These are phyloP conservation scores for Solanum dulcamara DNA, from an alignment of 257 asterid genomes.

Conservation along the genomic window DNA sequence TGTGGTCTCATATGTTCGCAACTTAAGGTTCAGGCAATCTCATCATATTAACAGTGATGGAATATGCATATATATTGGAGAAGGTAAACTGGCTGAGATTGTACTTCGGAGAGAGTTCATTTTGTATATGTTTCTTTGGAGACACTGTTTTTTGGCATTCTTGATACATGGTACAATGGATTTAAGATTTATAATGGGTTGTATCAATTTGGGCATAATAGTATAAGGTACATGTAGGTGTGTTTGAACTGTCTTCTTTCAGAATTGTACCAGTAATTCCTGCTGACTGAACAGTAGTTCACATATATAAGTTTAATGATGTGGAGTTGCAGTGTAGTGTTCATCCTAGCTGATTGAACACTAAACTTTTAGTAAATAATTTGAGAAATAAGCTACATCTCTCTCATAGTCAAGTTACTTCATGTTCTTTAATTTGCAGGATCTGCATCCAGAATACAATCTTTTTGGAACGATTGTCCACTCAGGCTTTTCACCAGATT, in stretches of 20 bases:
- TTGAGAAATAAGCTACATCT: background rate
- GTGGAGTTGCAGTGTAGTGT: background rate
- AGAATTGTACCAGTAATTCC: background rate
- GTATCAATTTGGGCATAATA: background rate
- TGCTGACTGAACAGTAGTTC: background rate
- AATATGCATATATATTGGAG: background rate
- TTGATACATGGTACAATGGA: background rate
- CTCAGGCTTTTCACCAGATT: conserved; percentile 92
- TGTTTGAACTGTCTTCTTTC: background rate
- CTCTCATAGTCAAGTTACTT: background rate
- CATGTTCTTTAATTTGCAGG: conserved; percentile 45
- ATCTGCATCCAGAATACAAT: conserved; percentile 70
- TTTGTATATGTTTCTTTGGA: background rate
- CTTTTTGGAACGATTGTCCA: conserved; percentile 95
- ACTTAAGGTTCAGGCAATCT: background rate
- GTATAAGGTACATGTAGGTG: background rate
- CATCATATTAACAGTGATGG: background rate
- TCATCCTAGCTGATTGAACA: background rate
- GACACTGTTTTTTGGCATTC: background rate
- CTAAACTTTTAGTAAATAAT: background rate
- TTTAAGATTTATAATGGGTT: background rate
- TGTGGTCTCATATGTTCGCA: background rate
- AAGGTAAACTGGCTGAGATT: background rate
- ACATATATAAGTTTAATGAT: background rate
- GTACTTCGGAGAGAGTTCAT: background rate